phyloP scores from a whole-genome alignment of 768 basidiomycete species.

The Chiua virens region DNA sequence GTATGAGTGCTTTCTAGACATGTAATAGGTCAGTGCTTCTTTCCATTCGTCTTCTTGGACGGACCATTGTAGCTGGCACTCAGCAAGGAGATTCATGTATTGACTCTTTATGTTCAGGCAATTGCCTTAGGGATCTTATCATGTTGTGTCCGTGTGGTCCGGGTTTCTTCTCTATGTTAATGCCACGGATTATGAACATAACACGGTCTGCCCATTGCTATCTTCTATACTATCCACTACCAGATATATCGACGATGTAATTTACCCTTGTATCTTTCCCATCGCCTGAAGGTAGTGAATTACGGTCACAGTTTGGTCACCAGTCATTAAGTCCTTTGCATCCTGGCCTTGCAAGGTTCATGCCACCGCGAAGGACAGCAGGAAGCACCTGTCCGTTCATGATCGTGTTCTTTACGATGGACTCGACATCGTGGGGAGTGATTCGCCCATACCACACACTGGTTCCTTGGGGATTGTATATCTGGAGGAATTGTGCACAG shows the following conservation, averaged over 20 bases:
- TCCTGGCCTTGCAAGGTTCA: constrained; percentile 74
- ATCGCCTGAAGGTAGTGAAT: background rate
- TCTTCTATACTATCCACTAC: constrained; percentile 26
- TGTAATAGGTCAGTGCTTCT: constrained; percentile 10
- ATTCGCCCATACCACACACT: constrained; percentile 95
- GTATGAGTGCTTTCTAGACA: constrained; percentile 26
- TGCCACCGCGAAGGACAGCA: constrained; percentile 80
- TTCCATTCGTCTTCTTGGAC: constrained; percentile 3
- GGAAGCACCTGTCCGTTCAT: constrained; percentile 82
- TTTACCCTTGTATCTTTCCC: constrained; percentile 9
- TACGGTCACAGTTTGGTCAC: constrained; percentile 36
- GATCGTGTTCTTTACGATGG: constrained; percentile 86
- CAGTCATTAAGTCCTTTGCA: constrained; percentile 70
- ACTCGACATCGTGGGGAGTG: constrained; percentile 83
- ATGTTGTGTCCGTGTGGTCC: constrained; percentile 5
- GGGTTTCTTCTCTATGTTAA: constrained; percentile 5
- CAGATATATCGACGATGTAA: constrained; percentile 27
- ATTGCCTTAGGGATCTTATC: constrained; percentile 4
- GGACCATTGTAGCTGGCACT: constrained; percentile 8
- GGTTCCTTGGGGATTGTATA: constrained; percentile 83
- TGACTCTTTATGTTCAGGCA: constrained; percentile 5
- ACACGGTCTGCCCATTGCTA: constrained; percentile 4
- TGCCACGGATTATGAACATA: constrained; percentile 6
- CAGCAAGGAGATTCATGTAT: constrained; percentile 20
- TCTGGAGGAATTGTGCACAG: constrained; percentile 41